These are phyloP conservation scores for Euphrasia confusa DNA, from an alignment of 257 asterid species.

Conservation along the genomic window DNA sequence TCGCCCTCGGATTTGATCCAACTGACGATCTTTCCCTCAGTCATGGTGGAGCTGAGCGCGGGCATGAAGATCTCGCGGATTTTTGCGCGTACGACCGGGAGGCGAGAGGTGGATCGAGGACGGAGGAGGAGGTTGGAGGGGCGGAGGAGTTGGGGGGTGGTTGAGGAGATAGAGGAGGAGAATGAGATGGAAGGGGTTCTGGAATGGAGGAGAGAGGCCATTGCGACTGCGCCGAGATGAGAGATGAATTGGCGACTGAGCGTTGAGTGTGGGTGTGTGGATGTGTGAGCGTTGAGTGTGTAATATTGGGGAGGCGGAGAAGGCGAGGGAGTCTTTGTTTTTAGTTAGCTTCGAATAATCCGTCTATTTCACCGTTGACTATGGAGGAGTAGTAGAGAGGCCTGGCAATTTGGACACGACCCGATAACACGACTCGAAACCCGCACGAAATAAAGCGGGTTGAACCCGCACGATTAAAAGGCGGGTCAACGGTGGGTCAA, in stretches of 20 bases:
- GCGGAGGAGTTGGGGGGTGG: conserved; percentile 42
- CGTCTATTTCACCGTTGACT: no score
- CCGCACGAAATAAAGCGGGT: no score
- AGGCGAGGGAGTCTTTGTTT: conserved; percentile 44
- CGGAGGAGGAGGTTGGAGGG: conserved; percentile 35
- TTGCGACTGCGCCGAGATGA: conserved; percentile 13
- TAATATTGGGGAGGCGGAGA: conserved; percentile 49
- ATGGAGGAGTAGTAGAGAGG: no score
- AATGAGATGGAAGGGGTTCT: conserved; percentile 37
- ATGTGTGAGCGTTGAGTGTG: conserved; percentile 10
- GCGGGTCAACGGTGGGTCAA: no score
- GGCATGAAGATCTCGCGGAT: conserved; percentile 97
- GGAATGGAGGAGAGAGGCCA: conserved; percentile 31
- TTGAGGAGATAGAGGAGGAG: conserved; percentile 53
- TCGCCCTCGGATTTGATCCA: conserved; percentile 91
- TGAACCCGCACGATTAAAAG: no score
- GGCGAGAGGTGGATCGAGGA: conserved; percentile 26
- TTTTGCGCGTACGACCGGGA: conserved; percentile 46
- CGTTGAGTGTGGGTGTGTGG: background rate
- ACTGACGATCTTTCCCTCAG: conserved; percentile 83
- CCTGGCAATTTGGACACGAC: no score
- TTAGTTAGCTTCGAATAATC: conserved; percentile 39
- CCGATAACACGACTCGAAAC: no score
- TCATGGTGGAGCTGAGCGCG: conserved; percentile 90
- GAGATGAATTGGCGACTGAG: background rate